These are phyloP conservation scores for Penicillium psychrofluorescens DNA, from an alignment of 495 filamentous ascomycete species.

Conservation along the genomic window DNA sequence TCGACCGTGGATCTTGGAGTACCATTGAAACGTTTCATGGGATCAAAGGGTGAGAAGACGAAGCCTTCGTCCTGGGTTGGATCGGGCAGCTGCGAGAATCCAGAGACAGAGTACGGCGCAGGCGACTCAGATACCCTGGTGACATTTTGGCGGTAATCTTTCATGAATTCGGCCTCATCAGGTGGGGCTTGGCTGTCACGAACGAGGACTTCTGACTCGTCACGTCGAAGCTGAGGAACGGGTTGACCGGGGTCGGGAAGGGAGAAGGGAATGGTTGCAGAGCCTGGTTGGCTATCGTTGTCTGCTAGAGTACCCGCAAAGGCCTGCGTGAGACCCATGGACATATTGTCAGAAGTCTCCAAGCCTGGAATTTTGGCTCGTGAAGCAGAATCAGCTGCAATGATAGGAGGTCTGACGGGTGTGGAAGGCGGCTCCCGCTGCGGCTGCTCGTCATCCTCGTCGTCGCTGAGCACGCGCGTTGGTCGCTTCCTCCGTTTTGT, in stretches of 20 bases:
- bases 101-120: conserved; percentile 39
- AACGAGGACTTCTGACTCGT: conserved; percentile 51
- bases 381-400: conserved; percentile 21
- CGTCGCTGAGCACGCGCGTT: conserved; percentile 40
- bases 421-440: conserved; percentile 19
- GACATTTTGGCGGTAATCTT: conserved; percentile 23
- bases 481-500: conserved; percentile 29
- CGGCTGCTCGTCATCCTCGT: conserved; percentile 42
- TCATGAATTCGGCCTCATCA: conserved; percentile 24
- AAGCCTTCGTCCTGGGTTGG: conserved; percentile 86
- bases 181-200: conserved; percentile 54
- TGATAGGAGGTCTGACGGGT: conserved; percentile 23
- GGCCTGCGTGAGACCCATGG: conserved; percentile 80
- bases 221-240: conserved; percentile 29
- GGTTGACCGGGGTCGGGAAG: conserved; percentile 48
- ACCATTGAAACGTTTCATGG: conserved; percentile 51
- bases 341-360: conserved; percentile 40
- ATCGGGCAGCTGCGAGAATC: conserved; percentile 59
- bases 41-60: conserved; percentile 48
- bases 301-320: conserved; percentile 89
- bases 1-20: conserved; percentile 57
- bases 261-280: conserved; percentile 37
- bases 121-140: conserved; percentile 36
- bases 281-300: conserved; percentile 33
- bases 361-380: conserved; percentile 49